Conservation (phyloP, 176 grass and related monocot species). For the Chloris gayana region DNA sequence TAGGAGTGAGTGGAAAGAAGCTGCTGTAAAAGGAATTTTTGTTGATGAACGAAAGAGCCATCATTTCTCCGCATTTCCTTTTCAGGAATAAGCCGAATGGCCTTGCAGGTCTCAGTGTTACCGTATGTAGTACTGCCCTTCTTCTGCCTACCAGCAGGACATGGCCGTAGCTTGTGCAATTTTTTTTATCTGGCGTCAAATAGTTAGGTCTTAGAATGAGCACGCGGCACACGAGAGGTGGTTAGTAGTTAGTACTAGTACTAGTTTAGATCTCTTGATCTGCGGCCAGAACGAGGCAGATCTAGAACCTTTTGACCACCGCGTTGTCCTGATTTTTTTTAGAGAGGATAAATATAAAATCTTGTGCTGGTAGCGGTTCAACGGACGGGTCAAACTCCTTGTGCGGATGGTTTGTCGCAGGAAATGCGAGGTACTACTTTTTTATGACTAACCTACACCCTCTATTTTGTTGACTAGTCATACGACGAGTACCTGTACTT, state of each 20-base stretch:
- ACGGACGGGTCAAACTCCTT: slow-evolving; percentile 40
- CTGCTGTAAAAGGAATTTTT: not conserved
- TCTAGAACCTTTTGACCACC: slow-evolving; percentile 40
- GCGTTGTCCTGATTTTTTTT: slow-evolving; percentile 5
- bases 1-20: not conserved
- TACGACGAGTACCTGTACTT: not conserved
- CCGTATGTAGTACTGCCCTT: not conserved
- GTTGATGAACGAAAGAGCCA: not conserved
- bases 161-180: not conserved
- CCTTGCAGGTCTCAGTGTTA: not conserved
- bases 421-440: slow-evolving; percentile 30
- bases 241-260: not conserved
- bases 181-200: not conserved
- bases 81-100: not conserved
- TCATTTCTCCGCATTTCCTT: not conserved
- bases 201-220: not conserved
- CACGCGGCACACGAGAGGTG: slow-evolving; percentile 23
- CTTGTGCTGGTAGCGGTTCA: slow-evolving; percentile 6
- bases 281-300: slow-evolving; percentile 17
- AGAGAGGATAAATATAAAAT: not conserved
- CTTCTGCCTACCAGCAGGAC: not conserved
- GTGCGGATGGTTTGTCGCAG: slow-evolving; percentile 23
- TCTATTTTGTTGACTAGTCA: slow-evolving; percentile 30
- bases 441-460: slow-evolving; percentile 39
- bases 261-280: not conserved